phyloP scores from a whole-genome alignment of 495 filamentous ascomycete genomes.

The Neurospora sp. region DNA sequence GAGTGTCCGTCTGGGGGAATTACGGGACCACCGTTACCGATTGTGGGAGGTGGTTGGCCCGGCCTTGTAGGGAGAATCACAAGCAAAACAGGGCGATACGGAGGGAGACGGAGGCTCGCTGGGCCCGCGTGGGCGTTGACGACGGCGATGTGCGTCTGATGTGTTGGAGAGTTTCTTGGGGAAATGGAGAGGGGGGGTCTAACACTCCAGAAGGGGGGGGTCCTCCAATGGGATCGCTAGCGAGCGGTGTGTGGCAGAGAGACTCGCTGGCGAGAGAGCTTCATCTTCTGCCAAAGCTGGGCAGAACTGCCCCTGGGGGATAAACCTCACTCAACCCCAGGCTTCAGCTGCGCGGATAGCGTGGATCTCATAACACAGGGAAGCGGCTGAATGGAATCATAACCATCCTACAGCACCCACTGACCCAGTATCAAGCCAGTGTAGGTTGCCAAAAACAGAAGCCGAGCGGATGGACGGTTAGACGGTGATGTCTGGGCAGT shows the following conservation, averaged over 20 bases:
- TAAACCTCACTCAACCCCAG: not conserved
- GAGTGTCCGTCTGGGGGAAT: constrained; percentile 4
- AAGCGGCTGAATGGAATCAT: not conserved
- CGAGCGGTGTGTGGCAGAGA: not conserved
- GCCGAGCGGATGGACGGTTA: not conserved
- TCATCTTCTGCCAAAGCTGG: not conserved
- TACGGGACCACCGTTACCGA: not conserved
- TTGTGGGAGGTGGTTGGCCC: not conserved
- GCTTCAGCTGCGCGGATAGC: not conserved
- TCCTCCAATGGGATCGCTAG: not conserved
- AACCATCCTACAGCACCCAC: not conserved
- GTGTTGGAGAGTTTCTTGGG: not conserved
- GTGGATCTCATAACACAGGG: not conserved
- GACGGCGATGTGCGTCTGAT: not conserved
- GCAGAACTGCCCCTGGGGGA: not conserved
- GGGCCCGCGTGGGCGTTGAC: not conserved
- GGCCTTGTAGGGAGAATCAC: not conserved
- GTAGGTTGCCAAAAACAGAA: not conserved
- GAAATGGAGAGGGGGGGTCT: constrained; percentile 15
- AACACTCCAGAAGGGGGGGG: not conserved
- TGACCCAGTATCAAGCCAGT: not conserved
- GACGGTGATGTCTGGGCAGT: not conserved
- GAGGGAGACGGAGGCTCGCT: not conserved
- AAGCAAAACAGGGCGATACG: not conserved
- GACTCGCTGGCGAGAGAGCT: not conserved